Base-by-base conservation (phyloP, 2,329 filamentous ascomycete species). In the Ascochyta clinopodiicola region DNA sequence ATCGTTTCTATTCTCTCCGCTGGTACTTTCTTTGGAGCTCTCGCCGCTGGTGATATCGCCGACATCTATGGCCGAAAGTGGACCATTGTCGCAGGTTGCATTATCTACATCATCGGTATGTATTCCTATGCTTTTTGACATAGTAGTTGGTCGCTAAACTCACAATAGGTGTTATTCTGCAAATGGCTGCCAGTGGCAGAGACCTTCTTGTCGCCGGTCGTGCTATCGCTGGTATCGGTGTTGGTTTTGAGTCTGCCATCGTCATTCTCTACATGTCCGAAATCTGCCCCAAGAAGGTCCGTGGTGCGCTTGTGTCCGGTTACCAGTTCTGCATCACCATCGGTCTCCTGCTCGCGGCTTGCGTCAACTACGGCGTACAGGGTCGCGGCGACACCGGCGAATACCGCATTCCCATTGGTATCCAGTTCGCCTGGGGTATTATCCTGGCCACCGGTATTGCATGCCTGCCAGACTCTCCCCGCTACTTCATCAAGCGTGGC, bases 1-100 rank as follows among this genome's bases (percentile, higher is more conserved):
- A 88, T 92, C 50, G 90, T 93, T 47, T 88, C 90, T 19, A 92
- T 94, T 59, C 82, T 95, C 38, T 93, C 90, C 58, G 88, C 87
- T 31, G 91, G 91, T 42, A 94, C 90, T 19, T 86, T 90, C 62
- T 75, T 90, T 49, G 91, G 90, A 42, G 82, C 90, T 27, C 79
- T 94, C 19, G 71, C 87, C 8, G 84, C 89, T 34, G 89, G 88
- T 13, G 89, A 60, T 55, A 36, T 51, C 5, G 90, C 86, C 42
- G 91, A 95, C 71, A 77, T 78, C 40, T 75, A 88, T 47, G 89
- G 89, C 48, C 87, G 88, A 68, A 86, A 89, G 48, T 78, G 83
- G 57, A 89, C 88, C 17, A 82, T 71, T 21, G 63, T 71, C 24
- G 35, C 60, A 2, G 59, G 58, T 9, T 52, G 57, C 32, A 17